These are phyloP conservation scores for Acorus gramineus DNA, from an alignment of 106 monocot species.

Conservation along the genomic window DNA sequence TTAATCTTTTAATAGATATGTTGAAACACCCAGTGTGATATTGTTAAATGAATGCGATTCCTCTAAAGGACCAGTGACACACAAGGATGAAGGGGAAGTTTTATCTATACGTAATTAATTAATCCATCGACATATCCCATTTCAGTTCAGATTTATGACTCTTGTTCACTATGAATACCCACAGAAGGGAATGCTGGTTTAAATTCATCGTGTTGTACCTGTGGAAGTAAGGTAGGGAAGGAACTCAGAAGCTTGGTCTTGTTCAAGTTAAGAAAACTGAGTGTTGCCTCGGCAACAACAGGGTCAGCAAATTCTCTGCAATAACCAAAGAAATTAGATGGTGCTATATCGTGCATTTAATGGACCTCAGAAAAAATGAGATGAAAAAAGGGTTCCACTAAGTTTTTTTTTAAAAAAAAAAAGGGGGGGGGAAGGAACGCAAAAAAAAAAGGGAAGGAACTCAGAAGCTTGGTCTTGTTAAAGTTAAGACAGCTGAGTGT, in stretches of 20 bases:
- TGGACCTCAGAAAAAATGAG: too few species aligned
- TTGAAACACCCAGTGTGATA: too few species aligned
- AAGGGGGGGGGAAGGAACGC: too few species aligned
- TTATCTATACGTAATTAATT: too few species aligned
- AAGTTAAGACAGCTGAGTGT: conserved; percentile 66
- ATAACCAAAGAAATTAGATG: neutral
- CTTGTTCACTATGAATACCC: neutral
- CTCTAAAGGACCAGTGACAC: too few species aligned
- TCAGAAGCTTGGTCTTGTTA: conserved; percentile 62
- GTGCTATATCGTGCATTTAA: too few species aligned
- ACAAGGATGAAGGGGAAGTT: too few species aligned
- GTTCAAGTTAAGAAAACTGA: conserved; percentile 72
- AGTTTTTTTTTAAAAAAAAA: too few species aligned
- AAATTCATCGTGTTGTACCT: conserved; percentile 31
- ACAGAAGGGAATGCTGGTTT: neutral
- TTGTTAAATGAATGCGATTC: too few species aligned
- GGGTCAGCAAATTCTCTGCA: conserved; percentile 91
- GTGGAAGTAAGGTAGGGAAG: conserved; percentile 73
- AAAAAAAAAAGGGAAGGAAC: conserved; percentile 35
- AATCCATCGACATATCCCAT: too few species aligned
- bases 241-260: conserved; percentile 51
- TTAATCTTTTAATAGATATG: too few species aligned
- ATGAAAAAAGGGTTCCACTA: too few species aligned
- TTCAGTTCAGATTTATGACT: neutral
- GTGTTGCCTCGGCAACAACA: conserved; percentile 62